Conservation (phyloP, 441 rosid species). For the Syzygium syzygioides region DNA sequence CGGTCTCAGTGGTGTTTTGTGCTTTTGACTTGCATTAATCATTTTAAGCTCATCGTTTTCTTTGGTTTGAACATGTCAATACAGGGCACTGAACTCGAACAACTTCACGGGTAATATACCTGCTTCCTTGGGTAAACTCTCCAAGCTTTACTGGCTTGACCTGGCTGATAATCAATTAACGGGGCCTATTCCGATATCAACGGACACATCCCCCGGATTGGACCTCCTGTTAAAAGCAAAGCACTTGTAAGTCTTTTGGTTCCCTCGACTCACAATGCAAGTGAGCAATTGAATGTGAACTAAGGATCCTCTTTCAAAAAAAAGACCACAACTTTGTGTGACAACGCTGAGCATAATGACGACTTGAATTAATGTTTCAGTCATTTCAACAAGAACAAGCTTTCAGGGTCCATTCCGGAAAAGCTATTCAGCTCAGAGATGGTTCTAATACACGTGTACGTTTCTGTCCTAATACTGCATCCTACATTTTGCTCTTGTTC, state of each 20-base stretch:
- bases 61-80: not conserved
- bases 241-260: slow-evolving; percentile 66
- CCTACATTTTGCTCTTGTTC: not conserved
- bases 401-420: slow-evolving; percentile 78
- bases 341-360: not conserved
- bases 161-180: slow-evolving; percentile 85
- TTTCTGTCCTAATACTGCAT: not conserved
- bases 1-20: not conserved
- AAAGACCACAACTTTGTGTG: not conserved
- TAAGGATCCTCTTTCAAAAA: not conserved
- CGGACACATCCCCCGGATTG: slow-evolving; percentile 52
- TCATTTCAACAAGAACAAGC: slow-evolving; percentile 93
- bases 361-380: slow-evolving; percentile 27
- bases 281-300: not conserved
- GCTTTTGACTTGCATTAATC: not conserved
- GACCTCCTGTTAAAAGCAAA: slow-evolving; percentile 76
- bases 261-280: slow-evolving; percentile 2
- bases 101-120: slow-evolving; percentile 79
- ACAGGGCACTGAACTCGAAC: slow-evolving; percentile 89
- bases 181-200: slow-evolving; percentile 79
- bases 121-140: slow-evolving; percentile 71
- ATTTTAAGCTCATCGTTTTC: not conserved
- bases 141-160: slow-evolving; percentile 87
- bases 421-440: slow-evolving; percentile 66
- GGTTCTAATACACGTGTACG: slow-evolving; percentile 88